phyloP scores from a whole-genome alignment of 768 basidiomycete genomes.

The Inosperma sp. region DNA sequence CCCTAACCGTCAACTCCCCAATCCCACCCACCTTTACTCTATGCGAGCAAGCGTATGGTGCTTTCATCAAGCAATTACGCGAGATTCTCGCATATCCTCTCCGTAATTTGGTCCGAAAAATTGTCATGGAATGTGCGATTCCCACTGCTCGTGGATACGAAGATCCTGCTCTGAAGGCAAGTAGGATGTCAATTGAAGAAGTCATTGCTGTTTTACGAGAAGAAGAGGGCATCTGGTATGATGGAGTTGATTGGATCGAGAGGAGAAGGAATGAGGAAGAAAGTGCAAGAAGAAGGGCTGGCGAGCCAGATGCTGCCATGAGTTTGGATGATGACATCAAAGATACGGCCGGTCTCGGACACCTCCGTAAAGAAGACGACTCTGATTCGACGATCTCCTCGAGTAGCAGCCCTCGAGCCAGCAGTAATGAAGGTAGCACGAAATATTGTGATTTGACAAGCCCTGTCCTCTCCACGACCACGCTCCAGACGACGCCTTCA shows the following conservation, averaged over 20 bases:
- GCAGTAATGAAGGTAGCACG: slow-evolving; percentile 24
- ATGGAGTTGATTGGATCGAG: slow-evolving; percentile 67
- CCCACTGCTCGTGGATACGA: slow-evolving; percentile 27
- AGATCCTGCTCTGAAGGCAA: slow-evolving; percentile 56
- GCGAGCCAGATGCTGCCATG: slow-evolving; percentile 19
- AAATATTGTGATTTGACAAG: slow-evolving; percentile 57
- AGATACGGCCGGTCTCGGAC: slow-evolving; percentile 13
- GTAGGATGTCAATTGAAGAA: slow-evolving; percentile 57
- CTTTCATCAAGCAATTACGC: slow-evolving; percentile 55
- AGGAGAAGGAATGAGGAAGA: slow-evolving; percentile 39
- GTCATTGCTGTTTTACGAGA: slow-evolving; percentile 54
- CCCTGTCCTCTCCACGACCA: slow-evolving; percentile 69
- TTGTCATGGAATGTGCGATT: slow-evolving; percentile 58
- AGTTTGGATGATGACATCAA: slow-evolving; percentile 18
- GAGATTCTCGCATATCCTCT: slow-evolving; percentile 60
- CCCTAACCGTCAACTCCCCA: slow-evolving; percentile 43
- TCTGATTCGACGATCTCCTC: slow-evolving; percentile 35
- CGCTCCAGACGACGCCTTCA: slow-evolving; percentile 73
- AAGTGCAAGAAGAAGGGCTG: slow-evolving; percentile 21
- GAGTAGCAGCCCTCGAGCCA: slow-evolving; percentile 32
- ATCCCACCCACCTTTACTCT: slow-evolving; percentile 58
- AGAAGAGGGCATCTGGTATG: slow-evolving; percentile 65
- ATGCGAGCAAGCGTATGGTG: slow-evolving; percentile 60
- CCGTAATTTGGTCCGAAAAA: slow-evolving; percentile 60
- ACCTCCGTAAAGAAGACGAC: slow-evolving; percentile 41